Conservation (phyloP, 106 monocot species). For the Triglochin maritima region DNA sequence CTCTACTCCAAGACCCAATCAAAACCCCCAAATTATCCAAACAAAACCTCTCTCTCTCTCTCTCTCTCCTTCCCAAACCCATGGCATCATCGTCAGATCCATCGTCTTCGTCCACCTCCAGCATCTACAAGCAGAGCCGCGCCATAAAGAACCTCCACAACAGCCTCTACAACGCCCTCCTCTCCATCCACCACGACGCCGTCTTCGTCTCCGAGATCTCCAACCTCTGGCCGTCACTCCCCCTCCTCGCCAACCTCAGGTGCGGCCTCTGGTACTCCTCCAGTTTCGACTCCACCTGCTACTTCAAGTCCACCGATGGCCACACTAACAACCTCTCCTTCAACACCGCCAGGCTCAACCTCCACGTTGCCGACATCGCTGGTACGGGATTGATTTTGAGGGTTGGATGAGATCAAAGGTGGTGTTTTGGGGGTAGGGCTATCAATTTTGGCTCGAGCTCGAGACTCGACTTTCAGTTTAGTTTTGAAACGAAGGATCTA, state of each 20-base stretch:
- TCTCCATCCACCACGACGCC: slow-evolving; percentile 86
- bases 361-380: slow-evolving; percentile 67
- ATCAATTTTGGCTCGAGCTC: not conserved
- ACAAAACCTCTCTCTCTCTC: not conserved
- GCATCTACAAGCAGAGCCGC: slow-evolving; percentile 56
- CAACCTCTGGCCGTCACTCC: slow-evolving; percentile 69
- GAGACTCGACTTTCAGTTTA: too few species aligned
- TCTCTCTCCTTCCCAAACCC: not conserved
- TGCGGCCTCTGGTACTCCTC: slow-evolving; percentile 93
- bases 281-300: slow-evolving; percentile 59
- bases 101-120: slow-evolving; percentile 5
- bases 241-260: slow-evolving; percentile 84
- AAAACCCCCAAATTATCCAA: too few species aligned
- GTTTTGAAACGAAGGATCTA: too few species aligned
- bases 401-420: not conserved
- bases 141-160: slow-evolving; percentile 49
- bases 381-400: slow-evolving; percentile 20
- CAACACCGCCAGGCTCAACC: slow-evolving; percentile 83
- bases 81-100: slow-evolving; percentile 2
- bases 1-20: too few species aligned
- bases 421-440: not conserved
- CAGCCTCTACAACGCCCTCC: slow-evolving; percentile 69
- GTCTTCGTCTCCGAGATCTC: slow-evolving; percentile 84
- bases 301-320: slow-evolving; percentile 97
- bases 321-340: slow-evolving; percentile 88